Percentiles rank a stretch among this genome's conserved stretches.
Conservation (phyloP, 768 basidiomycete genomes). For the Pleurotus tuoliensis region DNA sequence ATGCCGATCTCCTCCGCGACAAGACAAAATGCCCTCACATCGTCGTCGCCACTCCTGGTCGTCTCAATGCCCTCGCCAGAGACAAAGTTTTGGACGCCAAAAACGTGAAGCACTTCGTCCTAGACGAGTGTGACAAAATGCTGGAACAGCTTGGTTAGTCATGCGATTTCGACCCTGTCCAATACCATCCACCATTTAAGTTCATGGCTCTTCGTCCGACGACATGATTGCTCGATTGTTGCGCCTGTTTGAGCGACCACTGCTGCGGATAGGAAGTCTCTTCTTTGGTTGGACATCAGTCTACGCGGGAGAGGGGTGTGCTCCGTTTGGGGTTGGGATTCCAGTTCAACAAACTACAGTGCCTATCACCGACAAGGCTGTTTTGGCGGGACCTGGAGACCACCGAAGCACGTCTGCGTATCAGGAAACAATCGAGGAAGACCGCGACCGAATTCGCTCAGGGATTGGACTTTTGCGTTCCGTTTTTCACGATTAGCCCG, state of each 20-base stretch:
- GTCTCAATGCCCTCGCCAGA: constrained; percentile 90
- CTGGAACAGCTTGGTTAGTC: constrained; percentile 99
- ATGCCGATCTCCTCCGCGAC: constrained; percentile 90
- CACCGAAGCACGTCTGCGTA: constrained; percentile 24
- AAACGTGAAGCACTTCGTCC: constrained; percentile 97
- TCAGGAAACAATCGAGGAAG: constrained; percentile 32
- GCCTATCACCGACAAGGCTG: constrained; percentile 12
- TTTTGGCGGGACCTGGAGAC: constrained; percentile 12
- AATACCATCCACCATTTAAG: constrained; percentile 40
- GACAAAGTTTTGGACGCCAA: constrained; percentile 95
- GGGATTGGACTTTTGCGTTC: constrained; percentile 21
- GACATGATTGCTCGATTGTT: constrained; percentile 35
- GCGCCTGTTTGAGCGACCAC: constrained; percentile 22
- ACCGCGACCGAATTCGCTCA: constrained; percentile 19
- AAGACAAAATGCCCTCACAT: constrained; percentile 98
- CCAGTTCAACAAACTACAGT: background rate
- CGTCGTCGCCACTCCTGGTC: constrained; percentile 96
- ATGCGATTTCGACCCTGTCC: constrained; percentile 66
- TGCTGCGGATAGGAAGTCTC: constrained; percentile 15
- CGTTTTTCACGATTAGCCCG: constrained; percentile 25
- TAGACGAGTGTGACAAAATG: constrained; percentile 99
- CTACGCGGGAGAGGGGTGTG: constrained; percentile 34
- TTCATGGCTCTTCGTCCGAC: constrained; percentile 40
- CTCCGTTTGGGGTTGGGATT: constrained; percentile 25
- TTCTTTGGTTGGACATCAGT: constrained; percentile 33